Base-by-base conservation (phyloP, 805 yeast genomes). In the Kodamaea jinghongensis region DNA sequence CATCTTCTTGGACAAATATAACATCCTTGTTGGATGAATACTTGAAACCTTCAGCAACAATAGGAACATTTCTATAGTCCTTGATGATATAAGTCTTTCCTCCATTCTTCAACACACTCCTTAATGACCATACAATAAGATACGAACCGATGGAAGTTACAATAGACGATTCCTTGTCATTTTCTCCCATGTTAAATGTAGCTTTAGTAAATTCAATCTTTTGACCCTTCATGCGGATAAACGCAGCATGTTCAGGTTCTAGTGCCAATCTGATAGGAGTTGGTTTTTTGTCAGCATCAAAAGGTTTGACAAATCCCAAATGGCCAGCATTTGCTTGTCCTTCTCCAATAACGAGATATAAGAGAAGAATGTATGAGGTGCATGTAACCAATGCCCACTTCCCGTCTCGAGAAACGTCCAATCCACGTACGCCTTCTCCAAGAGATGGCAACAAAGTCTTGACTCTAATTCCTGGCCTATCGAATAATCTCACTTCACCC, bases 381-480 rank as follows among this genome's bases (percentile, higher is more conserved):
- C 91, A 86, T 0, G 96, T 89, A 2, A 89, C 93, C 43, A 89
- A 65, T 30, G 88, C 54, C 83, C 88, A 89, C 49, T 78, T 71
- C 44, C 96, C 96, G 56, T 85, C 90, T 14, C 83, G 76, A 4
- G 95, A 79, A 1, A 77, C 79, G 43, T 85, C 90, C 13, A 86
- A 50, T 15, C 85, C 84, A 28, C 73, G 62, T 36, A 85, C 76
- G 2, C 78, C 67, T 50, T 88, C 95, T 17, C 96, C 96, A 28
- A 88, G 65, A 0, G 93, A 88, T 2, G 96, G 96, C 23, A 89
- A 64, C 16, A 76, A 71, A 2, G 93, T 81, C 65, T 84, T 86
- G 1, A 96, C 96, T 49, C 75, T 76, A 42, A 76, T 71, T 10
- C 96, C 96, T 10, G 87, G 54, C 43, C 75, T 66, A 59, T 87